Percentiles rank a stretch among this genome's conserved stretches.
phyloP scores from a whole-genome alignment of 2,329 filamentous ascomycete genomes.

The Alternaria angustiovoidea region DNA sequence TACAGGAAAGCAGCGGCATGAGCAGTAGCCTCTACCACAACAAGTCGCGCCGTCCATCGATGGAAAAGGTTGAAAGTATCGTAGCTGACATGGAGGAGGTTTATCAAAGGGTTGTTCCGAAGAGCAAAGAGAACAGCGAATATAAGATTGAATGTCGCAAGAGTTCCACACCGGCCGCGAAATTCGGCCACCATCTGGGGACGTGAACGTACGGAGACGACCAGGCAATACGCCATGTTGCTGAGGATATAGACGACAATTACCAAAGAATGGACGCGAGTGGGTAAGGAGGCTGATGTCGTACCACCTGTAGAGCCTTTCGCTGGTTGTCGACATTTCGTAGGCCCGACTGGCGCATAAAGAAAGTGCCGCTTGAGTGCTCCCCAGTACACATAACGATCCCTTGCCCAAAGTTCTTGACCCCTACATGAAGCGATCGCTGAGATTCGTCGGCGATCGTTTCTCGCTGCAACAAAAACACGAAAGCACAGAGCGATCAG shows the following conservation, averaged over 20 bases:
- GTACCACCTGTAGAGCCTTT: conserved; percentile 42
- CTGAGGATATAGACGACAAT: conserved; percentile 51
- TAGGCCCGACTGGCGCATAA: conserved; percentile 50
- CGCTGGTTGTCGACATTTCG: conserved; percentile 52
- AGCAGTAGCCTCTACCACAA: conserved; percentile 69
- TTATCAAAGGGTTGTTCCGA: conserved; percentile 78
- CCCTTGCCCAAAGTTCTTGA: conserved; percentile 23
- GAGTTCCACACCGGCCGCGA: conserved; percentile 72
- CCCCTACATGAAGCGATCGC: conserved; percentile 12
- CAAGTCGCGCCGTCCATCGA: conserved; percentile 78
- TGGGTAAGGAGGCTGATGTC: conserved; percentile 53
- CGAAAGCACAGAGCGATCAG: conserved; percentile 16
- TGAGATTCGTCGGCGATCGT: conserved; percentile 20
- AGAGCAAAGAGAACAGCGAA: conserved; percentile 75
- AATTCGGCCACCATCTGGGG: conserved; percentile 68
- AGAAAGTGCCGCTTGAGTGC: conserved; percentile 51
- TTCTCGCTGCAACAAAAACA: conserved; percentile 5
- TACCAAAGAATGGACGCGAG: conserved; percentile 51
- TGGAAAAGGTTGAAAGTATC: conserved; percentile 81
- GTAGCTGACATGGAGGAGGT: conserved; percentile 73
- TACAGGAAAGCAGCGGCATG: conserved; percentile 68
- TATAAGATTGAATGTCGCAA: conserved; percentile 77
- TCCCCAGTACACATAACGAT: conserved; percentile 24
- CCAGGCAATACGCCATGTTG: conserved; percentile 51
- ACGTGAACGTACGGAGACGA: conserved; percentile 69